phyloP scores from a whole-genome alignment of 495 filamentous ascomycete species.

The Clavariopsis aquatica region DNA sequence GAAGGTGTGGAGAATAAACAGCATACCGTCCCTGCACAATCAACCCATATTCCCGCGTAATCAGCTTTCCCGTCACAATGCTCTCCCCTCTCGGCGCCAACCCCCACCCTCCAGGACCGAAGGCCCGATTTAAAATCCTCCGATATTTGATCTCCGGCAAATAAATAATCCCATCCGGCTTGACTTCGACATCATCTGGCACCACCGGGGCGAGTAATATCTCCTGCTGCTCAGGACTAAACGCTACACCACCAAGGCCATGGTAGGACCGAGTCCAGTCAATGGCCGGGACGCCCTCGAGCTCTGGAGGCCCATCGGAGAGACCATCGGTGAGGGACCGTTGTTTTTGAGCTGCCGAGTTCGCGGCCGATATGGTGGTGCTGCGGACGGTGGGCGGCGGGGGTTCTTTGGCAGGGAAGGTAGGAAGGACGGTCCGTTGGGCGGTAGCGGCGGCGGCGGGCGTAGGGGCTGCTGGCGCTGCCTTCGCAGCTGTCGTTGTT shows the following conservation, averaged over 20 bases:
- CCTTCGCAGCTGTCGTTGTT: conserved; percentile 5
- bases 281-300: conserved; percentile 56
- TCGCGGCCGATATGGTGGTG: conserved; percentile 8
- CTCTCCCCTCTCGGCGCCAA: conserved; percentile 87
- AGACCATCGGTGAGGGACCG: conserved; percentile 56
- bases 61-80: conserved; percentile 80
- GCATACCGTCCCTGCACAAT: conserved; percentile 84
- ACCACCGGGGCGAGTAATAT: conserved; percentile 68
- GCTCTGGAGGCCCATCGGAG: conserved; percentile 54
- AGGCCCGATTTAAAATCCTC: conserved; percentile 84
- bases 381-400: conserved; percentile 31
- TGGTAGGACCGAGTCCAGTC: conserved; percentile 96
- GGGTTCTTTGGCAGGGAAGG: conserved; percentile 28
- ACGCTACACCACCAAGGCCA: conserved; percentile 74
- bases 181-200: conserved; percentile 85
- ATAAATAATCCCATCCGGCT: conserved; percentile 94
- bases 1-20: background rate
- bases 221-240: conserved; percentile 72
- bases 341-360: conserved; percentile 25
- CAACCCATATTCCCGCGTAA: conserved; percentile 94
- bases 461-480: conserved; percentile 1
- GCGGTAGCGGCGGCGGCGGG: conserved; percentile 3
- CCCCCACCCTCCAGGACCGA: conserved; percentile 95
- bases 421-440: conserved; percentile 24
- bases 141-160: conserved; percentile 98